phyloP scores from a whole-genome alignment of 2,329 filamentous ascomycete species.

The Alternaria postmessia region DNA sequence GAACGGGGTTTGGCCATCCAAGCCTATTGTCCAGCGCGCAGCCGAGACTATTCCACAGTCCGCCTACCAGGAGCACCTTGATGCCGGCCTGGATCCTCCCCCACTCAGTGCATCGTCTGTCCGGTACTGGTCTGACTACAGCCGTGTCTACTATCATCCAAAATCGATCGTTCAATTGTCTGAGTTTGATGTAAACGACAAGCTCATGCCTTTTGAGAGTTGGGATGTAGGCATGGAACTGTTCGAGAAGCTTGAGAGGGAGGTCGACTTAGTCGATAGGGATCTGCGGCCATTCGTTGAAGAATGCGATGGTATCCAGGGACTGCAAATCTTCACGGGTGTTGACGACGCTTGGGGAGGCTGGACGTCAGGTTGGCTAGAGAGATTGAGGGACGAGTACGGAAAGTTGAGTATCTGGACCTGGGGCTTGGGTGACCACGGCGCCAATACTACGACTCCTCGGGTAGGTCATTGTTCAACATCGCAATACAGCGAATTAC shows the following conservation, averaged over 20 bases:
- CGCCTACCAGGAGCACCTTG: conserved; percentile 80
- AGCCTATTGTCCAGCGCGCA: conserved; percentile 69
- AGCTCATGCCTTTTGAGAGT: conserved; percentile 81
- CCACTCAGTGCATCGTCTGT: conserved; percentile 73
- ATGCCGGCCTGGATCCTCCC: conserved; percentile 71
- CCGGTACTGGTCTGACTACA: conserved; percentile 98
- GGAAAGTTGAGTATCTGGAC: conserved; percentile 87
- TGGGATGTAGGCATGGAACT: conserved; percentile 56
- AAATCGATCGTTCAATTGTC: conserved; percentile 81
- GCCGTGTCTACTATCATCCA: conserved; percentile 90
- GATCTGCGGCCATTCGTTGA: conserved; percentile 88
- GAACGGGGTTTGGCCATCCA: conserved; percentile 45
- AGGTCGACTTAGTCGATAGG: conserved; percentile 83
- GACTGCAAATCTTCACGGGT: conserved; percentile 71
- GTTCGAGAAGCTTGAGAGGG: conserved; percentile 56
- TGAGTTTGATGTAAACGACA: conserved; percentile 84
- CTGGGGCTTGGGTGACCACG: conserved; percentile 77
- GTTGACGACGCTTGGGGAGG: conserved; percentile 63
- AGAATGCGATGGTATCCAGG: conserved; percentile 92
- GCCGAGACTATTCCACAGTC: conserved; percentile 69
- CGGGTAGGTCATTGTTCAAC: conserved; percentile 49
- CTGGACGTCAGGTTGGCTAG: conserved; percentile 55
- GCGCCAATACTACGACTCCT: conserved; percentile 41
- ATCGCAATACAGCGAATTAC: not conserved
- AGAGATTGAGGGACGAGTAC: conserved; percentile 86